phyloP scores from a whole-genome alignment of 371 early-diverging fungal genomes.

The Dinochytrium kinnereticum region DNA sequence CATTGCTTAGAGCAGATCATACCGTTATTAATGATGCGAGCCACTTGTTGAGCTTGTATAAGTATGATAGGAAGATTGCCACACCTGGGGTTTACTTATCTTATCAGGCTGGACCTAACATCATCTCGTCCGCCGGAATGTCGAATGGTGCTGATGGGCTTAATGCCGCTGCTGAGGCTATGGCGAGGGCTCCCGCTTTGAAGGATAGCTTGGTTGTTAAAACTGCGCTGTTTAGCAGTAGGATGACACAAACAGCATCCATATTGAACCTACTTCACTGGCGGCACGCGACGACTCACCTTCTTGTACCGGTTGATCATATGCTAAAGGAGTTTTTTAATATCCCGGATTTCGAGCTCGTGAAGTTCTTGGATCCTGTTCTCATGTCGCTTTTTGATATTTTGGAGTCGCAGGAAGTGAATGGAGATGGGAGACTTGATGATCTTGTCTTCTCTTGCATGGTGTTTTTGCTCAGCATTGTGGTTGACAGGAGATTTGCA shows the following conservation, averaged over 20 bases:
- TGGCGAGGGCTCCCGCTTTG: constrained; percentile 45
- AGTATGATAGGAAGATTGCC: constrained; percentile 60
- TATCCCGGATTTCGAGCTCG: constrained; percentile 72
- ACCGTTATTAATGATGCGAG: constrained; percentile 68
- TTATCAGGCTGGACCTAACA: constrained; percentile 39
- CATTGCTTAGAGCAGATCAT: constrained; percentile 60
- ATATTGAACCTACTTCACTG: constrained; percentile 72
- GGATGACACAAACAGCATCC: constrained; percentile 68
- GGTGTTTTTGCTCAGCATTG: constrained; percentile 63
- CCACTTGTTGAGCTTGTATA: constrained; percentile 69
- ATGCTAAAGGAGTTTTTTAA: constrained; percentile 66
- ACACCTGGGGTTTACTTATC: constrained; percentile 58
- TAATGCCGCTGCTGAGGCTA: constrained; percentile 35
- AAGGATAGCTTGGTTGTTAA: constrained; percentile 61
- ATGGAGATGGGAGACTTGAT: constrained; percentile 30
- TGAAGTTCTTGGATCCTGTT: constrained; percentile 70
- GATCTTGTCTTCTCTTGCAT: constrained; percentile 63
- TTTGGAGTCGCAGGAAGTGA: constrained; percentile 42
- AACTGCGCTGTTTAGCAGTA: constrained; percentile 69
- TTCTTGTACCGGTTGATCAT: constrained; percentile 37
- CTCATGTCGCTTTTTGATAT: constrained; percentile 71
- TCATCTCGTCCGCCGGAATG: constrained; percentile 29
- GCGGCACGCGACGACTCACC: constrained; percentile 44
- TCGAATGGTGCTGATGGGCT: constrained; percentile 23
- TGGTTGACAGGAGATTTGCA: constrained; percentile 67